A percentile compares a stretch with the other conserved stretches of the same genome.
Evolutionary conservation across 306 rosid species (phyloP).

Genomic region (Cucurbita maxima): DNA sequence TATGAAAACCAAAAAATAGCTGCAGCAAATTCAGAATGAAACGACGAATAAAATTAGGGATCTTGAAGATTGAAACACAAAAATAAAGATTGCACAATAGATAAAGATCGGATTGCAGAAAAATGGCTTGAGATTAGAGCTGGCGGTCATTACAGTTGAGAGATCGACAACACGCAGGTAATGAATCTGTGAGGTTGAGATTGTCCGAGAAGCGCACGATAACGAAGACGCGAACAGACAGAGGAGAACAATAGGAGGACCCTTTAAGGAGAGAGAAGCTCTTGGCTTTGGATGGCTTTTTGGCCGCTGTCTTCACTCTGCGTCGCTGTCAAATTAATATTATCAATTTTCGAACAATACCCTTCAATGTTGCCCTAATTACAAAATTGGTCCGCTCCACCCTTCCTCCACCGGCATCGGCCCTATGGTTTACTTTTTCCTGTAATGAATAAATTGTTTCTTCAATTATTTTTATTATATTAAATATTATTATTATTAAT

Average conservation of each 20-base stretch:
- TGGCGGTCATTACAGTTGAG: conserved; percentile 45
- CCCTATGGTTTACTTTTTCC: background rate
- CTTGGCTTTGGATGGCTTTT: conserved; percentile 44
- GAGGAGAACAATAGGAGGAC: conserved; percentile 30
- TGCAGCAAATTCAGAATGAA: background rate
- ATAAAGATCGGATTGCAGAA: conserved; percentile 6
- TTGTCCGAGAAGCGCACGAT: conserved; percentile 50
- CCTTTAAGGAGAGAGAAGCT: conserved; percentile 25
- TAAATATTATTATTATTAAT: too few relatives aligned
- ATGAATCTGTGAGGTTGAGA: conserved; percentile 50
- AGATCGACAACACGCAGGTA: conserved; percentile 36
- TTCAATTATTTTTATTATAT: too few relatives aligned
- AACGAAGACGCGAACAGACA: conserved; percentile 21
- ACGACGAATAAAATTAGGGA: conserved; percentile 29
- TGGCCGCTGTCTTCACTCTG: conserved; percentile 31
- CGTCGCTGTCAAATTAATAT: conserved; percentile 44
- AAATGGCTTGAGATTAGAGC: conserved; percentile 19
- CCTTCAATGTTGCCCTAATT: conserved; percentile 28
- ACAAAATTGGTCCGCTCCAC: conserved; percentile 6
- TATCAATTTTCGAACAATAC: conserved; percentile 1
- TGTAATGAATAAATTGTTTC: too few relatives aligned
- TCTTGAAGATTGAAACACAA: conserved; percentile 19
- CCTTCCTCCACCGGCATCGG: background rate
- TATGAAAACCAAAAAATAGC: background rate
- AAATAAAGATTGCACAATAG: background rate